phyloP scores from a whole-genome alignment of 2,329 filamentous ascomycete genomes.

The Arthrobotrys sinensis region DNA sequence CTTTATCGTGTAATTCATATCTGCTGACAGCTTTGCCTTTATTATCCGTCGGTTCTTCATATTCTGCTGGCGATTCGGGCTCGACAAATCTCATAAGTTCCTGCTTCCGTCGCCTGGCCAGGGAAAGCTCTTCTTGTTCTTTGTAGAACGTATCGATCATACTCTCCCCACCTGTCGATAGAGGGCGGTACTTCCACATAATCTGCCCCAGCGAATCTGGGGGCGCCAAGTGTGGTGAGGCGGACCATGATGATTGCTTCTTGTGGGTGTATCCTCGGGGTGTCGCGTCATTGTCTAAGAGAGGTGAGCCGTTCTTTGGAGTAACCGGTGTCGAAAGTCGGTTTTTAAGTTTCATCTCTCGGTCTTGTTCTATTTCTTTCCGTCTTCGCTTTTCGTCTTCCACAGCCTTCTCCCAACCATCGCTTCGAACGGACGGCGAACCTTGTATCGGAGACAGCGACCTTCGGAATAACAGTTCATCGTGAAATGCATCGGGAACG shows the following conservation, averaged over 20 bases:
- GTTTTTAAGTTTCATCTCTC: constrained; percentile 59
- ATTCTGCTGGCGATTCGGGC: constrained; percentile 47
- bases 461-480: constrained; percentile 45
- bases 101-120: constrained; percentile 46
- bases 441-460: constrained; percentile 56
- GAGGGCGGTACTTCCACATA: constrained; percentile 56
- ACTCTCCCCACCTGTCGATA: constrained; percentile 55
- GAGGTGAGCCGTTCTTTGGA: constrained; percentile 51
- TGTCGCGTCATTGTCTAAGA: constrained; percentile 44
- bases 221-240: constrained; percentile 53
- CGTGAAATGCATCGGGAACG: constrained; percentile 39
- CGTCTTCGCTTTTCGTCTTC: constrained; percentile 53
- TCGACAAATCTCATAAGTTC: constrained; percentile 59
- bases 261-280: constrained; percentile 50
- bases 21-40: constrained; percentile 38
- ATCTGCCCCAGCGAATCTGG: constrained; percentile 54
- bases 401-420: constrained; percentile 57
- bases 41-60: constrained; percentile 26
- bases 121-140: constrained; percentile 53
- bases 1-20: constrained; percentile 58
- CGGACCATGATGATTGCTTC: constrained; percentile 58
- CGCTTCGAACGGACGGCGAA: constrained; percentile 46
- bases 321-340: constrained; percentile 56
- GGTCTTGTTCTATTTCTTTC: constrained; percentile 59
- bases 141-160: constrained; percentile 59